A percentile compares a stretch with the other conserved stretches of the same genome.
Conservation (phyloP, 495 filamentous ascomycete species). For the Astrocystis sublimbata region DNA sequence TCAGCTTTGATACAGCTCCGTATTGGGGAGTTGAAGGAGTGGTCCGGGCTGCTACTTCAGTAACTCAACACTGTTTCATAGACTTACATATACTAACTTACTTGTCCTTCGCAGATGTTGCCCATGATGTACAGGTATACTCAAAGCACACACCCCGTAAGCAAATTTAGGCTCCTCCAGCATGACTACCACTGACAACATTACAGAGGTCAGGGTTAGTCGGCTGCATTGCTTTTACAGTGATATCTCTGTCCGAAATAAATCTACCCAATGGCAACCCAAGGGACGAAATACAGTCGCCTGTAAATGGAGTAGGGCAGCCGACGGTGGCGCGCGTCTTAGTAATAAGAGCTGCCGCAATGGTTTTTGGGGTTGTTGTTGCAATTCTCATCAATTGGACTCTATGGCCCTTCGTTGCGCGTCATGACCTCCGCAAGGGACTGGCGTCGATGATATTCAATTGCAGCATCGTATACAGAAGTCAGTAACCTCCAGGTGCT, state of each 20-base stretch:
- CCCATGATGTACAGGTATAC: slow-evolving; percentile 61
- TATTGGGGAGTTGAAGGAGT: neutral
- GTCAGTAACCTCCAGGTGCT: slow-evolving; percentile 18
- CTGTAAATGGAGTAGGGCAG: slow-evolving; percentile 34
- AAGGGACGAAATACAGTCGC: slow-evolving; percentile 7
- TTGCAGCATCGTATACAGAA: slow-evolving; percentile 53
- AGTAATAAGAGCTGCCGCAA: slow-evolving; percentile 49
- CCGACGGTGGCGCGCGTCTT: slow-evolving; percentile 44
- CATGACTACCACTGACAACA: neutral
- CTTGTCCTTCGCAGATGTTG: slow-evolving; percentile 38
- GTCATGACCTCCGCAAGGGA: slow-evolving; percentile 59
- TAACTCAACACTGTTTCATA: neutral
- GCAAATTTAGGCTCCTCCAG: neutral
- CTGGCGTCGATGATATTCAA: slow-evolving; percentile 57
- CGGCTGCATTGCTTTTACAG: slow-evolving; percentile 54
- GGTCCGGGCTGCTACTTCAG: neutral
- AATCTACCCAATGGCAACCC: neutral
- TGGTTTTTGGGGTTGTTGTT: slow-evolving; percentile 52
- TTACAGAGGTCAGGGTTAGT: slow-evolving; percentile 48
- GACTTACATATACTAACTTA: neutral
- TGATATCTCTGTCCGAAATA: slow-evolving; percentile 6
- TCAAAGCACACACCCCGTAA: slow-evolving; percentile 53
- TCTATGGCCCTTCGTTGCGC: slow-evolving; percentile 61
- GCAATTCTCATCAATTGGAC: slow-evolving; percentile 59
- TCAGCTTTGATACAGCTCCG: too few relatives aligned